Percentiles rank a stretch among this genome's conserved stretches.
Conservation (phyloP, 306 rosid genomes). For the Erythrophleum fordii region DNA sequence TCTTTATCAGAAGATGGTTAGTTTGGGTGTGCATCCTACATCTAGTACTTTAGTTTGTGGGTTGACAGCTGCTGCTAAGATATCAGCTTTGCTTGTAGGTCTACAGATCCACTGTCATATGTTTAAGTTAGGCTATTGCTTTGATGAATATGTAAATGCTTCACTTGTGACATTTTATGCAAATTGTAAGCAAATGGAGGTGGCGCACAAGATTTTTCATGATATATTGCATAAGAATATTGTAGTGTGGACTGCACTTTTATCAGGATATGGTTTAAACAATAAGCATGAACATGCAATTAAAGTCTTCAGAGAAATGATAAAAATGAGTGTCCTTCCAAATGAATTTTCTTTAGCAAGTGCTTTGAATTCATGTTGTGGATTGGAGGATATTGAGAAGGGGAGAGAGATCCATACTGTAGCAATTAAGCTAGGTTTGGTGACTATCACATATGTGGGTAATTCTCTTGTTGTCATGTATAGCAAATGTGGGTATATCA, state of each 20-base stretch:
- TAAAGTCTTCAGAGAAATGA: constrained; percentile 64
- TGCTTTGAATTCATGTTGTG: constrained; percentile 82
- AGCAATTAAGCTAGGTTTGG: constrained; percentile 65
- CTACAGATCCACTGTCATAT: constrained; percentile 65
- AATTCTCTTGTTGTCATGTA: constrained; percentile 79
- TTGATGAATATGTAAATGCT: constrained; percentile 65
- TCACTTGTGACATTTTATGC: constrained; percentile 80
- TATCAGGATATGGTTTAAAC: constrained; percentile 76
- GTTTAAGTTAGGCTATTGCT: constrained; percentile 57
- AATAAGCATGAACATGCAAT: constrained; percentile 57
- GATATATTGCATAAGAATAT: constrained; percentile 61
- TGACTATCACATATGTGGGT: constrained; percentile 62
- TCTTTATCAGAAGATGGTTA: constrained; percentile 60
- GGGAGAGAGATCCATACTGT: constrained; percentile 63
- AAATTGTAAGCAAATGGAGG: constrained; percentile 61
- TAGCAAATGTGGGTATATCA: constrained; percentile 72
- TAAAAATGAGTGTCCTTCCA: constrained; percentile 51
- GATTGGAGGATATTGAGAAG: constrained; percentile 74
- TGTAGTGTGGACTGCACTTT: constrained; percentile 84
- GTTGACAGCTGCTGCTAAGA: constrained; percentile 68
- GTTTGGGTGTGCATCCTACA: constrained; percentile 48
- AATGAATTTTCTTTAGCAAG: constrained; percentile 87
- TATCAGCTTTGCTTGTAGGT: constrained; percentile 48
- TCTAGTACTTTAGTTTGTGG: constrained; percentile 68
- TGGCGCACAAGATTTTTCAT: constrained; percentile 49